Base-by-base conservation (phyloP, 2,329 filamentous ascomycete genomes). In the Hymenoscyphus repandus region DNA sequence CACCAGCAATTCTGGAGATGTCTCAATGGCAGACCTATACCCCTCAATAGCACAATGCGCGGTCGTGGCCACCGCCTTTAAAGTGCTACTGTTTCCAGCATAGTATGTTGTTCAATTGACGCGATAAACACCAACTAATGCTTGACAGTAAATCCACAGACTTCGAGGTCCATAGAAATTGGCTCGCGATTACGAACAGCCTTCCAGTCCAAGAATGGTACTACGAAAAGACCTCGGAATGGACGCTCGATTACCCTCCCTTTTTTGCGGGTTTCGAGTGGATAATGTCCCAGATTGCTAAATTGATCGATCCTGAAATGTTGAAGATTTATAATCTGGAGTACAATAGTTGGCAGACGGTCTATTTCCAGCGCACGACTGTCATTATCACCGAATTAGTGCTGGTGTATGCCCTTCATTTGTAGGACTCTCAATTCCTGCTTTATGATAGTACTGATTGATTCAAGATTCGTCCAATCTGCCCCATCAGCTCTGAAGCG, bases 261-360 rank as follows among this genome's bases (percentile, higher is more conserved):
- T 96, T 97, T 72, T 99, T 99, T 66, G 93, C 93, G 60, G 91
- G 88, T 68, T 96, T 97, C 72, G 93, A 99, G 76, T 97, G 90
- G 90, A 68, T 83, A 40, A 77, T 99, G 62, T 93, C 92, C 42
- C 88, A 93, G 63, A 74, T 83, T 51, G 93, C 91, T 22, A 80
- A 76, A 58, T 80, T 88, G 66, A 77, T 82, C 56, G 91, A 99
- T 66, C 82, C 88, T 20, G 80, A 77, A 52, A 93, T 99, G 86
- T 75, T 97, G 49, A 76, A 83, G 55, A 75, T 97, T 48, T 80
- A 85, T 64, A 90, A 91, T 65, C 76, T 97, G 52, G 80, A 80
- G 55, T 91, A 97, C 69, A 86, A 88, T 66, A 95, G 88, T 70
- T 96, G 90, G 90, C 83, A 91, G 74, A 96, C 93, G 0, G 71